Conservation (phyloP, 306 rosid genomes). For the Lathyrus oleraceus region DNA sequence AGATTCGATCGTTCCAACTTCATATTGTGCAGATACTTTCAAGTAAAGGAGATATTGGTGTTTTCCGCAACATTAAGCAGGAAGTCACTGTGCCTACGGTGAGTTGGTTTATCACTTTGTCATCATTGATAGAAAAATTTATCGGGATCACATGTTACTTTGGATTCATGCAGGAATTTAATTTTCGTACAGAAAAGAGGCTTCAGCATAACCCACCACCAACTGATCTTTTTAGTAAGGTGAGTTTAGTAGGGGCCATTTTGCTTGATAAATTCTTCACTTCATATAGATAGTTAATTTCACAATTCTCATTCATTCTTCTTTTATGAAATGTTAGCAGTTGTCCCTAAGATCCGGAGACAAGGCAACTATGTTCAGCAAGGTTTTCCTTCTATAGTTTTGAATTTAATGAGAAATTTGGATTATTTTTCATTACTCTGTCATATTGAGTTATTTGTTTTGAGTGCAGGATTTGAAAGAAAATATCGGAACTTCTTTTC, state of each 20-base stretch:
- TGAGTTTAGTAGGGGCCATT: slow-evolving; percentile 30
- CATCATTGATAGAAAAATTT: slow-evolving; percentile 4
- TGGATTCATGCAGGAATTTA: slow-evolving; percentile 65
- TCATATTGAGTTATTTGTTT: slow-evolving; percentile 52
- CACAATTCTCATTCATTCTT: slow-evolving; percentile 24
- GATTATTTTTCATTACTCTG: slow-evolving; percentile 17
- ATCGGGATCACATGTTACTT: slow-evolving; percentile 36
- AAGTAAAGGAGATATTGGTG: slow-evolving; percentile 87
- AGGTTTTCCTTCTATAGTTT: slow-evolving; percentile 62
- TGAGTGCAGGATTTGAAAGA: slow-evolving; percentile 91
- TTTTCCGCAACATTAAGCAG: slow-evolving; percentile 74
- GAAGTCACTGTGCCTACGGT: slow-evolving; percentile 83
- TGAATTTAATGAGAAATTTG: slow-evolving; percentile 24
- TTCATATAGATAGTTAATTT: slow-evolving; percentile 12
- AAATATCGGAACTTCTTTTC: slow-evolving; percentile 65
- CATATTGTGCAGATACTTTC: slow-evolving; percentile 67
- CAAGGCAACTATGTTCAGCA: slow-evolving; percentile 46
- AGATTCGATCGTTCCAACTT: background rate
- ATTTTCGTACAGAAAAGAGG: slow-evolving; percentile 70
- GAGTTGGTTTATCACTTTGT: slow-evolving; percentile 33
- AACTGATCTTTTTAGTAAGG: slow-evolving; percentile 88
- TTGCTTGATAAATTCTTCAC: slow-evolving; percentile 16
- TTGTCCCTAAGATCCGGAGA: slow-evolving; percentile 67
- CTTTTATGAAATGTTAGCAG: slow-evolving; percentile 47
- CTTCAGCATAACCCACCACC: slow-evolving; percentile 68